Conservation (phyloP, 805 yeast species). For the Komagataella pastoris region DNA sequence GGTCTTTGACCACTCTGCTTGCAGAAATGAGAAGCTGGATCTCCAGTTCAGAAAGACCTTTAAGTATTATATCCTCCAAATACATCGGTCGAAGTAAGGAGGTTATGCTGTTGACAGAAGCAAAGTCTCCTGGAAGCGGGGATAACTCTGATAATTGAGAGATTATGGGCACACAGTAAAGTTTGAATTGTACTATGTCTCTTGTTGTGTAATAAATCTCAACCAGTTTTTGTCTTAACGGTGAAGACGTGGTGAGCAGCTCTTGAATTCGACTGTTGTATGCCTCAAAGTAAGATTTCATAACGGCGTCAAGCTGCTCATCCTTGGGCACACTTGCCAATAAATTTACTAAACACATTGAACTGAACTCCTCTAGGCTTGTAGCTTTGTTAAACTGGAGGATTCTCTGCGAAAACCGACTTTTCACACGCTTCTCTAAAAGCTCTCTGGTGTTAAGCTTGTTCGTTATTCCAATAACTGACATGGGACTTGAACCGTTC, state of each 20-base stretch:
- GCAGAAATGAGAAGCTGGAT: constrained; percentile 61
- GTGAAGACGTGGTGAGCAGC: constrained; percentile 14
- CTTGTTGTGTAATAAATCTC: constrained; percentile 45
- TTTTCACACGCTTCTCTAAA: constrained; percentile 82
- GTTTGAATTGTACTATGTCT: constrained; percentile 38
- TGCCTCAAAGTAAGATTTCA: constrained; percentile 2
- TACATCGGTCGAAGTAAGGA: constrained; percentile 16
- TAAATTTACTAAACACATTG: constrained; percentile 29
- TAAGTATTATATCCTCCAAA: constrained; percentile 5
- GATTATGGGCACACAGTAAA: constrained; percentile 28
- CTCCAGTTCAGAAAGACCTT: constrained; percentile 57
- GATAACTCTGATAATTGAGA: constrained; percentile 14
- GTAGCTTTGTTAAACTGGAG: constrained; percentile 42
- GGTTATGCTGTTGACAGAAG: not conserved
- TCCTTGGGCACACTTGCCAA: constrained; percentile 12
- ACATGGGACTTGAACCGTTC: constrained; percentile 43
- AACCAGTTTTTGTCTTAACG: constrained; percentile 22
- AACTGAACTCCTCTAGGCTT: constrained; percentile 34
- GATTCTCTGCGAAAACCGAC: constrained; percentile 76
- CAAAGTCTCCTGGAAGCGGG: constrained; percentile 12
- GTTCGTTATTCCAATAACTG: constrained; percentile 71
- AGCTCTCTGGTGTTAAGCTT: constrained; percentile 66
- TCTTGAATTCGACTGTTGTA: constrained; percentile 22
- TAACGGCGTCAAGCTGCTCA: constrained; percentile 1
- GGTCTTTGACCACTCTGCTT: constrained; percentile 48